Percentiles rank a stretch among this genome's conserved stretches.
These are phyloP conservation scores for Nicotiana noctiflora DNA, from an alignment of 257 asterid genomes.

Conservation along the genomic window DNA sequence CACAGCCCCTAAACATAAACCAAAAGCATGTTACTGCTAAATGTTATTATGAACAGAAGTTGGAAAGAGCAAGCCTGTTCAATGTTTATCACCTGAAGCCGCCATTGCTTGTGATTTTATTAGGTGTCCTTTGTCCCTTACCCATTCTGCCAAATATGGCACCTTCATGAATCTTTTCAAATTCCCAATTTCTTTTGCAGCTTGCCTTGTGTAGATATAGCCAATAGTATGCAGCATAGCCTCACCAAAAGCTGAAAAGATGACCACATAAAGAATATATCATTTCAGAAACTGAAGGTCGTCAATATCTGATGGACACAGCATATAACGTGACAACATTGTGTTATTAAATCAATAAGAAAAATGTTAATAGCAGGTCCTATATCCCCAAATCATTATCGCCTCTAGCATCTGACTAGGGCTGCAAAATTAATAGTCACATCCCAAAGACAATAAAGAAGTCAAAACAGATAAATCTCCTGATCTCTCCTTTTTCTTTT, in stretches of 20 bases:
- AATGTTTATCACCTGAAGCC: slow-evolving; percentile 57
- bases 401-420: not conserved
- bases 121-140: slow-evolving; percentile 66
- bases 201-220: slow-evolving; percentile 80
- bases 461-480: not conserved
- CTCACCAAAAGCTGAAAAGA: slow-evolving; percentile 77
- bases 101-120: slow-evolving; percentile 64
- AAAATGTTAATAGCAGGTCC: not conserved
- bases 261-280: not conserved
- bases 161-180: slow-evolving; percentile 73
- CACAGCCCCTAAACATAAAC: slow-evolving; percentile 47
- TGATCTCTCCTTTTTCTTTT: not conserved
- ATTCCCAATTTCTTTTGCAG: slow-evolving; percentile 72
- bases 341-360: not conserved
- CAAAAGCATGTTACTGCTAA: not conserved
- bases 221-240: slow-evolving; percentile 81
- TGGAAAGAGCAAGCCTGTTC: not conserved
- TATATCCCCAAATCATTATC: not conserved
- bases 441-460: not conserved
- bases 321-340: not conserved
- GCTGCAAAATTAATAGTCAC: not conserved
- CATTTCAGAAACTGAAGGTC: not conserved
- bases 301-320: not conserved
- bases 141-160: slow-evolving; percentile 85
- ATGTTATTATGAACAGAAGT: not conserved